A percentile compares a stretch with the other conserved stretches of the same genome.
These are phyloP conservation scores for Globisporangium perplexum DNA, from an alignment of 352 stramenopile species.

Conservation along the genomic window DNA sequence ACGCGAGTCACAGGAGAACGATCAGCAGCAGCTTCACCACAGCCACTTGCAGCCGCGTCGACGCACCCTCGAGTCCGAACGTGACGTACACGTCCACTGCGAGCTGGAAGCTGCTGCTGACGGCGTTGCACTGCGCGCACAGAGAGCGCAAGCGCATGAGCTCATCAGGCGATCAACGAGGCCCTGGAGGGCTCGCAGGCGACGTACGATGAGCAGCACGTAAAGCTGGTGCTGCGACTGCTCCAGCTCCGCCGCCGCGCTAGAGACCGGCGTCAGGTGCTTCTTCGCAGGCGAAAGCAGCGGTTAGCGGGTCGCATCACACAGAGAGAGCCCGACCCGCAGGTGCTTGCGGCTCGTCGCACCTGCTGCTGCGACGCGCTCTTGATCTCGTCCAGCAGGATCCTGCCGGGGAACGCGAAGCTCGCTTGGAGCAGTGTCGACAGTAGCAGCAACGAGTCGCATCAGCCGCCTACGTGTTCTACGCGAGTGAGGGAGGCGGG, in stretches of 20 bases:
- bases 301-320: neutral
- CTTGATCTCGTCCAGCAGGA: constrained; percentile 64
- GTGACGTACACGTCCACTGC: constrained; percentile 58
- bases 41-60: too few species aligned
- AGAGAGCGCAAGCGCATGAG: neutral
- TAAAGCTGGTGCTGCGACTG: constrained; percentile 68
- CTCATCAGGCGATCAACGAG: neutral
- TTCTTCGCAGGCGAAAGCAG: constrained; percentile 17
- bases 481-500: too few species aligned
- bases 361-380: constrained; percentile 46
- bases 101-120: constrained; percentile 55
- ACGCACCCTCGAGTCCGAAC: constrained; percentile 35
- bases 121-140: constrained; percentile 44
- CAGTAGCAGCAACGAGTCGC: too few species aligned
- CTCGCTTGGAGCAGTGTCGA: constrained; percentile 41
- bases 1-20: neutral
- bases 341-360: neutral
- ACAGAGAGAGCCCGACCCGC: neutral
- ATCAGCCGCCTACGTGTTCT: too few species aligned
- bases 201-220: constrained; percentile 52
- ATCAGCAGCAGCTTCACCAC: neutral
- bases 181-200: too few species aligned
- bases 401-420: constrained; percentile 49
- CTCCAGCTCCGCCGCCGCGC: constrained; percentile 40
- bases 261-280: constrained; percentile 23